Percentiles rank a stretch among this genome's conserved stretches.
These are phyloP conservation scores for Tolypocladium pustulatum DNA, from an alignment of 2,329 filamentous ascomycete species.

Conservation along the genomic window DNA sequence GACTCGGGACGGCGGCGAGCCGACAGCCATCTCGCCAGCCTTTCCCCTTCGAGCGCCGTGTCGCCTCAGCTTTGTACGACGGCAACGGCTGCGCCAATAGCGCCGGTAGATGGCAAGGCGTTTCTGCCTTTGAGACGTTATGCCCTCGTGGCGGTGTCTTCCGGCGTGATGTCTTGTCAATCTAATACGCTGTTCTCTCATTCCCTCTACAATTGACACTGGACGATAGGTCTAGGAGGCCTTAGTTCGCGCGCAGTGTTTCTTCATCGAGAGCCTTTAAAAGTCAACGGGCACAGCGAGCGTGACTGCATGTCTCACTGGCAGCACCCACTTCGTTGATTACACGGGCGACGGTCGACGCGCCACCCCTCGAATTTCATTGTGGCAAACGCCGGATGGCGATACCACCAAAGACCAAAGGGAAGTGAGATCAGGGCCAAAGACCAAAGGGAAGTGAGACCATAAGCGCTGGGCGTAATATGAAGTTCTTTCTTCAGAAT, in stretches of 20 bases:
- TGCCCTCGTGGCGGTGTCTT: background rate
- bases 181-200: background rate
- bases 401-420: too few species aligned
- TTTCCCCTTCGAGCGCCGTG: background rate
- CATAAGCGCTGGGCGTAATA: too few species aligned
- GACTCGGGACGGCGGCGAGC: background rate
- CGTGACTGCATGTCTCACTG: background rate
- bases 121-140: background rate
- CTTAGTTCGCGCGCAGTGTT: background rate
- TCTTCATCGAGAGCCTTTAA: too few species aligned
- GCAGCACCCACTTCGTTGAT: background rate
- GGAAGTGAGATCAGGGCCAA: background rate
- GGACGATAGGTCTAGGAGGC: too few species aligned
- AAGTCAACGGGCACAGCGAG: background rate
- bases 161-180: background rate
- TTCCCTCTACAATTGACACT: background rate
- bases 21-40: background rate
- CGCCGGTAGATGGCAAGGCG: background rate
- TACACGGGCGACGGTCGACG: too few species aligned
- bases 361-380: background rate
- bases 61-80: background rate
- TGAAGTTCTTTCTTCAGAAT: too few species aligned
- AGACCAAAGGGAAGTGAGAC: background rate
- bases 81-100: too few species aligned
- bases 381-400: background rate